Evolutionary conservation across 495 filamentous ascomycete genomes (phyloP).

Genomic region (Podospora pseudopauciseta): DNA sequence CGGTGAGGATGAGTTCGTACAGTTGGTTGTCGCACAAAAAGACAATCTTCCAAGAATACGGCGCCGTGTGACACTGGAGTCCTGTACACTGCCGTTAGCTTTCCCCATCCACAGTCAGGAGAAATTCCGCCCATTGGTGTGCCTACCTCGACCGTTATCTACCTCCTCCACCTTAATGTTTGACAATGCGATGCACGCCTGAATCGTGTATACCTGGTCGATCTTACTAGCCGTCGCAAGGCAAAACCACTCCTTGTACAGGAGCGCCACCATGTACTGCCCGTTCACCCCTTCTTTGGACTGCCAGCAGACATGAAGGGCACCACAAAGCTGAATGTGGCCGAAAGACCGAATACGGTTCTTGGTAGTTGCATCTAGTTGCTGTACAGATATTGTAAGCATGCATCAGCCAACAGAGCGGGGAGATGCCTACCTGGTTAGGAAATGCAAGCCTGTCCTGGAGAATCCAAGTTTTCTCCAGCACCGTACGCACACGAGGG

Average conservation of each 20-base stretch:
- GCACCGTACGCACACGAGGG: constrained; percentile 50
- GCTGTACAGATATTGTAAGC: constrained; percentile 28
- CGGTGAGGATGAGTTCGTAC: constrained; percentile 84
- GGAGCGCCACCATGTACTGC: constrained; percentile 80
- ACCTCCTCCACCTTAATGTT: constrained; percentile 71
- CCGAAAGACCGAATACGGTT: constrained; percentile 71
- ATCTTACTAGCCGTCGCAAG: constrained; percentile 64
- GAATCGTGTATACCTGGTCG: constrained; percentile 62
- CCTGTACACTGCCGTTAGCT: constrained; percentile 48
- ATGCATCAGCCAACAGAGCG: constrained; percentile 7
- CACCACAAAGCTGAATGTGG: constrained; percentile 79
- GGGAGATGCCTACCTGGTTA: constrained; percentile 54
- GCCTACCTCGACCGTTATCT: constrained; percentile 77
- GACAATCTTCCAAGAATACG: constrained; percentile 89
- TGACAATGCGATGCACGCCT: constrained; percentile 67
- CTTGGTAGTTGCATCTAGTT: constrained; percentile 44
- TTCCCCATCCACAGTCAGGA: neutral
- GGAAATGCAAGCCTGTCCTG: constrained; percentile 74
- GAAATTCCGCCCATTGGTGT: neutral
- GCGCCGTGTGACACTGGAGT: constrained; percentile 77
- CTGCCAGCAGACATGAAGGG: constrained; percentile 81
- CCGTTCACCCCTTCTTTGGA: constrained; percentile 61
- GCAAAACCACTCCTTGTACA: constrained; percentile 78
- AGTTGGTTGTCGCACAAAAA: constrained; percentile 74
- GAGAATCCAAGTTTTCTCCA: constrained; percentile 72